phyloP scores from a whole-genome alignment of 2,329 filamentous ascomycete species.

The Chaetomiaceae sp. region DNA sequence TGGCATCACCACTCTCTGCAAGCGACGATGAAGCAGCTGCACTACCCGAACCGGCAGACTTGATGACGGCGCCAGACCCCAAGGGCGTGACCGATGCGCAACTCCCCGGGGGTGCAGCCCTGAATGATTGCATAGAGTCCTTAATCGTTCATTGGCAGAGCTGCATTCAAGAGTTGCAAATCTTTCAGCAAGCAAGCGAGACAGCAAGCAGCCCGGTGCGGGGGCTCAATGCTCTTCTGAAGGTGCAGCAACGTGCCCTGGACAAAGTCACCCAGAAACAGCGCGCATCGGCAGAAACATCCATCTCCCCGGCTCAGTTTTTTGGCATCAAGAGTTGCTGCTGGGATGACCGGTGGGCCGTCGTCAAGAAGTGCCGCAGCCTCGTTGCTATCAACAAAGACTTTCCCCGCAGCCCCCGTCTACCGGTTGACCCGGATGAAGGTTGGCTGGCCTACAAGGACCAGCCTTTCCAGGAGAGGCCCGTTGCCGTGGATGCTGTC shows the following conservation, averaged over 20 bases:
- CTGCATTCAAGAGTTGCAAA: conserved; percentile 23
- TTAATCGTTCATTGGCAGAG: conserved; percentile 21
- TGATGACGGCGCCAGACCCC: too few species aligned
- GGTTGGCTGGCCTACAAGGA: conserved; percentile 26
- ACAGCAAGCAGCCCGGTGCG: conserved; percentile 19
- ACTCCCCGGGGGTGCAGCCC: background rate
- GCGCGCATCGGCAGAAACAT: background rate
- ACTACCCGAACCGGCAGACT: too few species aligned
- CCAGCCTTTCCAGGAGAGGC: conserved; percentile 22
- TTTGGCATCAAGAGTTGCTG: conserved; percentile 25
- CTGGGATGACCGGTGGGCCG: conserved; percentile 29
- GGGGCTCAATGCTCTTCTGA: conserved; percentile 22
- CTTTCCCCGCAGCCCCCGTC: conserved; percentile 25
- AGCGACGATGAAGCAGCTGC: too few species aligned
- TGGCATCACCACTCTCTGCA: too few species aligned
- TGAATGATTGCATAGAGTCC: conserved; percentile 19
- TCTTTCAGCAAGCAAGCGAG: conserved; percentile 18
- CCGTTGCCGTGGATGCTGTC: conserved; percentile 31
- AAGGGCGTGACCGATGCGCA: background rate
- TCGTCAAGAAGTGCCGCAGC: conserved; percentile 30
- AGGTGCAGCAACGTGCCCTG: conserved; percentile 25
- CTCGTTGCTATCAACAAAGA: conserved; percentile 30
- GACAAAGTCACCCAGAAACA: conserved; percentile 23
- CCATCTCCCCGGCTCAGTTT: conserved; percentile 24
- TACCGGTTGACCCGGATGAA: conserved; percentile 15